A percentile compares a stretch with the other conserved stretches of the same genome.
These are phyloP conservation scores for Dryadomyces sulphureus DNA, from an alignment of 2,329 filamentous ascomycete genomes.

Conservation along the genomic window DNA sequence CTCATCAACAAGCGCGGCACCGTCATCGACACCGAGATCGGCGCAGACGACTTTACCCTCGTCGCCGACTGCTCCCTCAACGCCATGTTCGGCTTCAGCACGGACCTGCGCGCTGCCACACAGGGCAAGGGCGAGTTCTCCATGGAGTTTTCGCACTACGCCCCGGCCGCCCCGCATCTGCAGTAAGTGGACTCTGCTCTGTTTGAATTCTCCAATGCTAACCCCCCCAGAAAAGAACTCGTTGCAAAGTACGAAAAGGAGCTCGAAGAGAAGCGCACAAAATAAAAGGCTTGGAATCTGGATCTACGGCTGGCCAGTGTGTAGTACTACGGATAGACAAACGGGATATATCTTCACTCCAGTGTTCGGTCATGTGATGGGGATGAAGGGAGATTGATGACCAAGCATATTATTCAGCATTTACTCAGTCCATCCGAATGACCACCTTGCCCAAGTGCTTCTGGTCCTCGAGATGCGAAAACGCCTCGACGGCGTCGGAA, in stretches of 20 bases:
- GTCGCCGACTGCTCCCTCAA: conserved; percentile 87
- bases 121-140: conserved; percentile 97
- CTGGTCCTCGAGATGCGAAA: conserved; percentile 38
- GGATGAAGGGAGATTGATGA: too few species aligned
- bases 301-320: background rate
- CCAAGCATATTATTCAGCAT: too few species aligned
- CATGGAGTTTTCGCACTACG: conserved; percentile 98
- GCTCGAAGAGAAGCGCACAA: conserved; percentile 39
- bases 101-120: conserved; percentile 77
- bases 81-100: conserved; percentile 95
- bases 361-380: background rate
- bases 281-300: conserved; percentile 20
- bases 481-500: conserved; percentile 27
- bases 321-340: background rate
- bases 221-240: conserved; percentile 36
- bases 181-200: conserved; percentile 50
- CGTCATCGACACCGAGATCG: conserved; percentile 91
- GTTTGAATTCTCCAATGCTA: conserved; percentile 9
- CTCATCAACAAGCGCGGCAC: conserved; percentile 93
- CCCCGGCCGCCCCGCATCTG: conserved; percentile 69
- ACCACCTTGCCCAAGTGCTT: conserved; percentile 41
- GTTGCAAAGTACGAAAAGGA: conserved; percentile 44
- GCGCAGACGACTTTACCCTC: conserved; percentile 84
- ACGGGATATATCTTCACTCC: background rate
- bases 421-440: conserved; percentile 21